phyloP scores from a whole-genome alignment of 495 filamentous ascomycete genomes.

The Neurospora sp. region DNA sequence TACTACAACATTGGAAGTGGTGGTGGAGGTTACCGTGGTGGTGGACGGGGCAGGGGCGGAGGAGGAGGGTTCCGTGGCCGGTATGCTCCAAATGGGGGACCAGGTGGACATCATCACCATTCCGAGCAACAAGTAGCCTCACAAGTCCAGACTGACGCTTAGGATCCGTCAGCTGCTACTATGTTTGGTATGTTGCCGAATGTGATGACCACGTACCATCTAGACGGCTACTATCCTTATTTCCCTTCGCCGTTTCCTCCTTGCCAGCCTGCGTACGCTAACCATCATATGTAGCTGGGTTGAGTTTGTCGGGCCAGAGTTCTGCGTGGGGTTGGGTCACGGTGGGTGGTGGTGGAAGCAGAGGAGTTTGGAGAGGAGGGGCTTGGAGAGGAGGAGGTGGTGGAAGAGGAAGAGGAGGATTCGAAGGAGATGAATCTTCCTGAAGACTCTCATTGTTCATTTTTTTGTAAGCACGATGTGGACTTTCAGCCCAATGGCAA shows the following conservation, averaged over 20 bases:
- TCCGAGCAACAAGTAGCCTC: not conserved
- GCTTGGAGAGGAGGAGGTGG: not conserved
- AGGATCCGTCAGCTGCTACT: conserved; percentile 7
- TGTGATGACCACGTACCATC: not conserved
- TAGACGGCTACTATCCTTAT: not conserved
- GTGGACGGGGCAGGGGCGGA: not conserved
- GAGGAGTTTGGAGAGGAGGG: too few species aligned
- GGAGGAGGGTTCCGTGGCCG: conserved; percentile 2
- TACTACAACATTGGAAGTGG: not conserved
- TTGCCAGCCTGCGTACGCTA: not conserved
- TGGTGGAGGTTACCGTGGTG: not conserved
- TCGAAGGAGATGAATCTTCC: not conserved
- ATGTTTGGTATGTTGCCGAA: conserved; percentile 2
- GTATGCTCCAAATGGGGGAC: not conserved
- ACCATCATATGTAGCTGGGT: not conserved
- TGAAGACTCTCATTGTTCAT: not conserved
- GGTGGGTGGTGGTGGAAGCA: not conserved
- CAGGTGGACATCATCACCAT: not conserved
- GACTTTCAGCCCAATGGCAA: not conserved
- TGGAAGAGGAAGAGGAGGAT: not conserved
- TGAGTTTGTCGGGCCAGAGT: not conserved
- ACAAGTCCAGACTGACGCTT: conserved; percentile 5
- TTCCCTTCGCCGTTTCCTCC: not conserved
- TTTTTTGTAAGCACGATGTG: not conserved
- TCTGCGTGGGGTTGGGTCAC: too few species aligned